These are phyloP conservation scores for Citropsis articulata DNA, from an alignment of 345 rosid species.

Conservation along the genomic window DNA sequence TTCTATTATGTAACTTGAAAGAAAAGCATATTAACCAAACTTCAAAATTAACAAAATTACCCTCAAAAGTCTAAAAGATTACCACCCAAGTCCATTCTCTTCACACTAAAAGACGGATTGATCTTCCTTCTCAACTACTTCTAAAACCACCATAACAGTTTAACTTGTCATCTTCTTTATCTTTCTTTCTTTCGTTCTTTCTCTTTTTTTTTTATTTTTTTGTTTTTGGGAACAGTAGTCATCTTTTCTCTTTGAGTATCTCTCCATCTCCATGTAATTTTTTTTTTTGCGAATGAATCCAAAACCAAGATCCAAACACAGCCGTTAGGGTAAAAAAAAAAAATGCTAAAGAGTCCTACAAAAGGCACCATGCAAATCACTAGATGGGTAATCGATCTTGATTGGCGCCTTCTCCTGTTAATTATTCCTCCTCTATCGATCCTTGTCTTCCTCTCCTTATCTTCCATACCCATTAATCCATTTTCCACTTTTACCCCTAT, in stretches of 20 bases:
- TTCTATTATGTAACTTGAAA: background rate
- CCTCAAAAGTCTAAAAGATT: background rate
- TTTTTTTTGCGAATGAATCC: background rate
- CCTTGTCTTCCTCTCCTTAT: conserved; percentile 25
- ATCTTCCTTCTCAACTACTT: conserved; percentile 3
- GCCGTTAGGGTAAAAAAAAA: background rate
- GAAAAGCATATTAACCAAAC: background rate
- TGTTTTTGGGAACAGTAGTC: too few species aligned
- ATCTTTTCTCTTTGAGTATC: background rate
- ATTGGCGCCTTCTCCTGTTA: conserved; percentile 40
- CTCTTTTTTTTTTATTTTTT: too few species aligned
- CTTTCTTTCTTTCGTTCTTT: background rate
- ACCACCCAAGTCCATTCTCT: background rate
- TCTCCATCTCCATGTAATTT: background rate
- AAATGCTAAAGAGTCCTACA: conserved; percentile 5
- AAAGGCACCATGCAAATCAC: conserved; percentile 21
- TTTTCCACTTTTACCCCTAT: conserved; percentile 18
- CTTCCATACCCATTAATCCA: conserved; percentile 8
- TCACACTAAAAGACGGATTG: conserved; percentile 1
- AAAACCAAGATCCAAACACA: background rate
- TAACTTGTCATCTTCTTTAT: background rate
- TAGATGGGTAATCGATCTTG: conserved; percentile 39
- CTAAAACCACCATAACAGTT: background rate
- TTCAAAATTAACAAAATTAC: background rate
- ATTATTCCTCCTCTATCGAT: conserved; percentile 30